Conservation (phyloP, 495 filamentous ascomycete genomes). For the Aspergillus funiculosus region DNA sequence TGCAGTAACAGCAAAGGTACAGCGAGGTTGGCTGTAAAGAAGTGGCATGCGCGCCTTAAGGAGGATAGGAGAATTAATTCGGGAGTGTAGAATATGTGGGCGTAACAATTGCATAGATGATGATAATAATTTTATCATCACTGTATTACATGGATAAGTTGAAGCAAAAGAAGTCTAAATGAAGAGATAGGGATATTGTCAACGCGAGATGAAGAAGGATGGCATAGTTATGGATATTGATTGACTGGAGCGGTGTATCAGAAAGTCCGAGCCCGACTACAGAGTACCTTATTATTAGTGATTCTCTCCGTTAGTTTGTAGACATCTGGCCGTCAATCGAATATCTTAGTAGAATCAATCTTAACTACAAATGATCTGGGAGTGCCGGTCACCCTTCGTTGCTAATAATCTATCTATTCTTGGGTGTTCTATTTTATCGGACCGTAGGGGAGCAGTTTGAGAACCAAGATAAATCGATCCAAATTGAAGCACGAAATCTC, state of each 20-base stretch:
- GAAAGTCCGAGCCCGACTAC: background rate
- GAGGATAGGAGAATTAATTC: background rate
- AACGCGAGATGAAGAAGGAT: background rate
- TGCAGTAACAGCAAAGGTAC: slow-evolving; percentile 15
- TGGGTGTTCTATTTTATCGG: background rate
- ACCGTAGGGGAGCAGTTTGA: background rate
- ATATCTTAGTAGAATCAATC: too few species aligned
- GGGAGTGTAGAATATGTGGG: background rate
- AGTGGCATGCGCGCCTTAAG: background rate
- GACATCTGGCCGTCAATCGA: too few species aligned
- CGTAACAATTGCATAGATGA: background rate
- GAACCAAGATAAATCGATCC: slow-evolving; percentile 1
- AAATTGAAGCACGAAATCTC: slow-evolving; percentile 11
- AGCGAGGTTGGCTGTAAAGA: slow-evolving; percentile 11
- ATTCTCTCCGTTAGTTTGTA: too few species aligned
- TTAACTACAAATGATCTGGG: too few species aligned
- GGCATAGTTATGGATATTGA: background rate
- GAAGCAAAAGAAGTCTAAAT: background rate
- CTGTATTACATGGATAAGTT: background rate
- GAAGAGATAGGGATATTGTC: background rate
- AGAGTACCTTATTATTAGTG: too few species aligned
- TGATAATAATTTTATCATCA: background rate
- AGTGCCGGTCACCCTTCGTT: too few species aligned
- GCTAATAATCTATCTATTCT: background rate
- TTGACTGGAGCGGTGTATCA: background rate